Evolutionary conservation across 768 basidiomycete species (phyloP).

Genomic region (Podaxis sp.): DNA sequence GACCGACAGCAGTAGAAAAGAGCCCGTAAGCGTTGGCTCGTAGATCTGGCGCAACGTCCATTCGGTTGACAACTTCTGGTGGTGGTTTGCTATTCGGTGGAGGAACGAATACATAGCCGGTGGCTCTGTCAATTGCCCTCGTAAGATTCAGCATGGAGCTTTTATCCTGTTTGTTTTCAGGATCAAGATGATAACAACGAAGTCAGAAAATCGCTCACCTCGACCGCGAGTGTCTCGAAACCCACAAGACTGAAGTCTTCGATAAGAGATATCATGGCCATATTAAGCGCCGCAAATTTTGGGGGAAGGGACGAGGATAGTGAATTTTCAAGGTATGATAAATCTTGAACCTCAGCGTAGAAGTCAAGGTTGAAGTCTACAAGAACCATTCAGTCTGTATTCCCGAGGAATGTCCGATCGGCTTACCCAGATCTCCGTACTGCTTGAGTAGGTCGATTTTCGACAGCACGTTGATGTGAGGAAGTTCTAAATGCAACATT

Average conservation of each 20-base stretch:
- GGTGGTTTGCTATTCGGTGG: slow-evolving; percentile 31
- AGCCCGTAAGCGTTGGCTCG: slow-evolving; percentile 69
- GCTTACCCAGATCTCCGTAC: slow-evolving; percentile 87
- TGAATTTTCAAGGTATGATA: slow-evolving; percentile 80
- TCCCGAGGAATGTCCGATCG: slow-evolving; percentile 6
- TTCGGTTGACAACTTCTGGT: slow-evolving; percentile 34
- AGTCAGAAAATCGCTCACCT: slow-evolving; percentile 44
- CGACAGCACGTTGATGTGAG: slow-evolving; percentile 95
- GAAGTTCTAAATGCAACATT: slow-evolving; percentile 98
- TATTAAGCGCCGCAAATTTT: slow-evolving; percentile 77
- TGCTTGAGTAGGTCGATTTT: slow-evolving; percentile 90
- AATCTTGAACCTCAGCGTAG: slow-evolving; percentile 97
- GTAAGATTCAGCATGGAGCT: slow-evolving; percentile 90
- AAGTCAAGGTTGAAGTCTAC: slow-evolving; percentile 96
- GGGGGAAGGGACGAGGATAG: slow-evolving; percentile 61
- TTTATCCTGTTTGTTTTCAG: slow-evolving; percentile 67
- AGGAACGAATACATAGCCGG: slow-evolving; percentile 89
- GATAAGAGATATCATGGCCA: slow-evolving; percentile 88
- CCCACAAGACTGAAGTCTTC: slow-evolving; percentile 93
- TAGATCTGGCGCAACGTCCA: slow-evolving; percentile 36
- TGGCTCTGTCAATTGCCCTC: slow-evolving; percentile 83
- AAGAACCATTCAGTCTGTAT: neutral
- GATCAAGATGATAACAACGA: neutral
- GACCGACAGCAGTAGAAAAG: slow-evolving; percentile 64
- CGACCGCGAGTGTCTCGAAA: slow-evolving; percentile 96